A percentile compares a stretch with the other conserved stretches of the same genome.
phyloP scores from a whole-genome alignment of 2,329 filamentous ascomycete species.

The Aspergillus pseudoviridinutans region DNA sequence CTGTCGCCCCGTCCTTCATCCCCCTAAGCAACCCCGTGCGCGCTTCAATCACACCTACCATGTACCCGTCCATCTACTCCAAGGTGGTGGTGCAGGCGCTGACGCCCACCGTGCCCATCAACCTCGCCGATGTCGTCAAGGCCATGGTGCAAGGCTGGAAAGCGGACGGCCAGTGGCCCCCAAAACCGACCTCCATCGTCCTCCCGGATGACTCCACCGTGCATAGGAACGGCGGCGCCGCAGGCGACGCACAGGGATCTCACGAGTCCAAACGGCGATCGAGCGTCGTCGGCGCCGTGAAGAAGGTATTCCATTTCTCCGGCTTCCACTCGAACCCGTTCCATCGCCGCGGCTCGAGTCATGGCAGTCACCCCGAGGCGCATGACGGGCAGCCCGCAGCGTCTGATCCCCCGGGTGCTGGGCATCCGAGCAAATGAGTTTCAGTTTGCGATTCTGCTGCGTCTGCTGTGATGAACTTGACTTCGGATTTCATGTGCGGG shows the following conservation, averaged over 20 bases:
- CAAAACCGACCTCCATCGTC: constrained; percentile 46
- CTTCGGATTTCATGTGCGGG: background rate
- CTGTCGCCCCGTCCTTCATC: constrained; percentile 68
- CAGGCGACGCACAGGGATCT: constrained; percentile 14
- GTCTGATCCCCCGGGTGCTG: background rate
- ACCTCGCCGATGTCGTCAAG: constrained; percentile 73
- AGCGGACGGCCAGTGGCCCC: constrained; percentile 88
- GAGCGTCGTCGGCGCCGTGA: constrained; percentile 38
- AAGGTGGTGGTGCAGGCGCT: constrained; percentile 79
- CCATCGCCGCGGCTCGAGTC: constrained; percentile 34
- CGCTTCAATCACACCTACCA: constrained; percentile 65
- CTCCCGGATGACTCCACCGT: constrained; percentile 26
- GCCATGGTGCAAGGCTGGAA: constrained; percentile 90
- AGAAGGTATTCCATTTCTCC: constrained; percentile 38
- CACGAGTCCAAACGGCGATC: constrained; percentile 25
- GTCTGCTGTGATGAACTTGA: background rate
- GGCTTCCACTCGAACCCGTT: constrained; percentile 33
- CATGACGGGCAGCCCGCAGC: background rate
- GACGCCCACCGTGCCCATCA: constrained; percentile 83
- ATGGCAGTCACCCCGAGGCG: constrained; percentile 1
- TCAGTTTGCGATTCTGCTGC: background rate
- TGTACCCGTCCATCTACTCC: constrained; percentile 81
- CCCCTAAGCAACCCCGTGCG: constrained; percentile 72
- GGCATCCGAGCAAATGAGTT: background rate
- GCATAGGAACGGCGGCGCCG: constrained; percentile 12